Evolutionary conservation across 441 rosid species (phyloP), one percentile per base, ranked within the genome.

Genomic region (Metrosideros polymorpha): DNA sequence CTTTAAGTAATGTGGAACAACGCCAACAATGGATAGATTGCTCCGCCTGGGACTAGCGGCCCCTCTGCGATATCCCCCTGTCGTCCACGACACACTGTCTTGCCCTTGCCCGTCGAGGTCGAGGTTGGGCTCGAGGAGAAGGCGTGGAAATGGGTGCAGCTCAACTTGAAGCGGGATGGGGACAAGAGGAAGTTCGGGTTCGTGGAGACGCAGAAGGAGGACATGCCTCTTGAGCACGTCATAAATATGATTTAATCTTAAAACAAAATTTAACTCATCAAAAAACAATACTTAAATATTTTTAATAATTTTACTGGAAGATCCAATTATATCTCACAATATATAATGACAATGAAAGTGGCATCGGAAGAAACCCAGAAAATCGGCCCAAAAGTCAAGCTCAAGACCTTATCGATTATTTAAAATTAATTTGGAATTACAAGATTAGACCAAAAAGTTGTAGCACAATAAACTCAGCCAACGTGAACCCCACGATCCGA

Each of bases 191-290:
- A 97, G 96, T 96, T 96, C 63, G 98, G 99, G 19, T 97, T 97
- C 86, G 99, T 97, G 27, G 99, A 97, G 91, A 93, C 99, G 49
- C 99, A 97, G 94, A 97, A 97, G 92, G 99, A 97, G 94, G 99
- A 97, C 86, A 97, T 97, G 99, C 98, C 99, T 19, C 99, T 98
- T 3, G 99, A 97, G 91, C 99, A 97, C 83, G 99, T 94, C n/a
- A 90, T 99, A 91, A 97, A 97, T 92, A 96, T 97, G 47, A 93
- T 96, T 79, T n/a, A n/a, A n/a, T n/a, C n/a, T n/a, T n/a, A n/a
- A n/a, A n/a, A 49, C 8, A 59, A 29, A 14, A 59, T 29, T 29
- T 14, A 59, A 17, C 17, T 6, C 3, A 14, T 14, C 14, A 59
- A 29, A 57, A 29, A 5, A 29, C 27, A 59, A 59, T 3, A 15